Evolutionary conservation across 2,329 filamentous ascomycete genomes (phyloP).

Genomic region (Paramyrothecium sp.): DNA sequence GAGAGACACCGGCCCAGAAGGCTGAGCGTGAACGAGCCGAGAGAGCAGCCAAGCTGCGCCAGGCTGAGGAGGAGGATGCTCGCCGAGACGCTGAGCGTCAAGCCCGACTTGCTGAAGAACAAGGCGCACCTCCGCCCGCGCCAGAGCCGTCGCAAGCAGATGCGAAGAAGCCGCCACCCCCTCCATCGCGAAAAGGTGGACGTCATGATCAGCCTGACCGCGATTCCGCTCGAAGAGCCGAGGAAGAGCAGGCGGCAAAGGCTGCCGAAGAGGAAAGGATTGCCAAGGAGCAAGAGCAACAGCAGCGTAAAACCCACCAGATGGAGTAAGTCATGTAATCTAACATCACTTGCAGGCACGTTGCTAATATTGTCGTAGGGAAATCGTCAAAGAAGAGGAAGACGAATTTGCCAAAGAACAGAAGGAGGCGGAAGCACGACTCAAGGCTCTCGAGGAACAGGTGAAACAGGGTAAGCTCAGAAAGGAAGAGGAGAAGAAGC

Average conservation of each 20-base stretch:
- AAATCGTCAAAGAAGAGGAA: constrained; percentile 72
- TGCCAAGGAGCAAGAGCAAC: constrained; percentile 70
- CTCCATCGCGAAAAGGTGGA: constrained; percentile 70
- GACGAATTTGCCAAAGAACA: constrained; percentile 78
- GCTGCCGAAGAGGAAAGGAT: constrained; percentile 66
- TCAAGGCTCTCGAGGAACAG: constrained; percentile 90
- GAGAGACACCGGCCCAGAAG: constrained; percentile 79
- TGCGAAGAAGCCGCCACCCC: constrained; percentile 70
- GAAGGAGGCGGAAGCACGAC: constrained; percentile 75
- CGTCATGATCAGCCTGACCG: constrained; percentile 59
- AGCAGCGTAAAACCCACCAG: constrained; percentile 69
- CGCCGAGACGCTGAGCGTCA: constrained; percentile 86
- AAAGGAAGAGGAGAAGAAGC: constrained; percentile 94
- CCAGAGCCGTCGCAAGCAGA: constrained; percentile 44
- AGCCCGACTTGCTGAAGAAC: constrained; percentile 77
- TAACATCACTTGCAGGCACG: not conserved
- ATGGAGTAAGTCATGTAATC: constrained; percentile 70
- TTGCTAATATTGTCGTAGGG: constrained; percentile 49
- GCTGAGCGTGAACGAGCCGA: constrained; percentile 87
- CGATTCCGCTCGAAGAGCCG: constrained; percentile 53
- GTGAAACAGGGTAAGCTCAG: constrained; percentile 90
- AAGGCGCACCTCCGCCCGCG: constrained; percentile 59
- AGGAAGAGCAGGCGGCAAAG: constrained; percentile 54
- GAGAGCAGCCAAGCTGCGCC: constrained; percentile 78
- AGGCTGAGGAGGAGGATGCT: constrained; percentile 92